Base-by-base conservation (phyloP, 225 moss, liverwort and hornwort genomes). In the Straminergon stramineum region DNA sequence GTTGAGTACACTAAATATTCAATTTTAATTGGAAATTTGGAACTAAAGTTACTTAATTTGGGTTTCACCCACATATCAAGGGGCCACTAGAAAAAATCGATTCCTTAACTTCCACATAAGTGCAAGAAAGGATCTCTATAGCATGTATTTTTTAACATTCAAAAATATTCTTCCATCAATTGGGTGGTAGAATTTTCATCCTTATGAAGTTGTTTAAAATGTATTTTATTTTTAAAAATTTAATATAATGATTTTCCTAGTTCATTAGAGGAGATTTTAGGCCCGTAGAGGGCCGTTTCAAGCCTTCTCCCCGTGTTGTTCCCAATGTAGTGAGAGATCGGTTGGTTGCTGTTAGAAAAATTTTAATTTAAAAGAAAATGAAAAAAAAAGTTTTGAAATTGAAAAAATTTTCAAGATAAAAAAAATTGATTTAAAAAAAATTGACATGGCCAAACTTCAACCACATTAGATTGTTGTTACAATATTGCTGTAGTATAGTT, bases 181-280 rank as follows among this genome's bases (percentile, higher is more conserved):
- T 43, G 15, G 3, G 8, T 41, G 14, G 43, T 27, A 16, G 27
- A 43, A 73, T 73, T 27, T 16, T 45, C 45, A 74, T 45, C 17
- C 1, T 28, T 6, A 17, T 17, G 45, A 28, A 45, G 3, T 28
- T 45, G 6, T 17, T 45, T 16, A 15, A 71, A 28, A 45, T 41
- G 0, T n/a, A 17, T 28, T 10, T 28, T 45, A 17, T 30, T 43
- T 3, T 45, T 74, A 0, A 11, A 45, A 4, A 30, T 28, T 45
- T 31, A 51, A 31, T 19, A 7, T 2, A 48, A 3, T 6, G 0
- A 2, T 43, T 75, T 31, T 2, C 11, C 11, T 75, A 75, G 30
- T 75, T 75, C n/a, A n/a, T n/a, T n/a, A n/a, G n/a, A n/a, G n/a
- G n/a, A n/a, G n/a, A n/a, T n/a, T n/a, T n/a, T n/a, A n/a, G n/a